Conservation (phyloP, 441 rosid species). For the Rhodomyrtus psidioides region DNA sequence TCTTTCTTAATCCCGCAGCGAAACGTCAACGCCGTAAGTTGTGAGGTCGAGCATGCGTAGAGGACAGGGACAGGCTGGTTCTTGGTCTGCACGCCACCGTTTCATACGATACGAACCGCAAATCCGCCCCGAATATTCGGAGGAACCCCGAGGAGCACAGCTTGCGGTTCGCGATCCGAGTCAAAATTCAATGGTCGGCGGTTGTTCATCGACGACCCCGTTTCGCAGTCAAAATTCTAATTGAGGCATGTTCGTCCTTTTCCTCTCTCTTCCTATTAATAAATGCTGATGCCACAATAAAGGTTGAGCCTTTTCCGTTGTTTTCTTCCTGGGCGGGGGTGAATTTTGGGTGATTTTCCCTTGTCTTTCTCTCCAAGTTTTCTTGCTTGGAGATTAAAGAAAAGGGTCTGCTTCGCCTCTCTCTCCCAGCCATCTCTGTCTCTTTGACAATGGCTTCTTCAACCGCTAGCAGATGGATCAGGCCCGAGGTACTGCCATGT, state of each 20-base stretch:
- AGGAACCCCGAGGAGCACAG: not conserved
- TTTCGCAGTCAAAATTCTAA: not conserved
- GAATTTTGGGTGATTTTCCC: not conserved
- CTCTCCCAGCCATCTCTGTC: not conserved
- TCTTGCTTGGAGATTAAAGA: no score
- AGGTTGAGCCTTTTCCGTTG: not conserved
- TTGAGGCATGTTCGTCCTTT: not conserved
- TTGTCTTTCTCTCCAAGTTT: not conserved
- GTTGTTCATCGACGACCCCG: not conserved
- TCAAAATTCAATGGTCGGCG: not conserved
- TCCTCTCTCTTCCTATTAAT: not conserved
- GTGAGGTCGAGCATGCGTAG: not conserved
- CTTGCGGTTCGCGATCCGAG: not conserved
- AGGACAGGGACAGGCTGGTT: not conserved
- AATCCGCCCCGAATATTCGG: not conserved
- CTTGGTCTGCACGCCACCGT: not conserved
- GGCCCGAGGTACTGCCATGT: not conserved
- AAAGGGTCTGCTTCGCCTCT: not conserved
- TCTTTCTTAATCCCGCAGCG: accelerated
- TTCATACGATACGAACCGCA: not conserved
- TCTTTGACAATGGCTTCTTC: not conserved
- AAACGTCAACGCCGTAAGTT: not conserved
- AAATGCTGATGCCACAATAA: not conserved
- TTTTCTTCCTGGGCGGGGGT: not conserved
- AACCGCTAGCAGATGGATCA: not conserved